Evolutionary conservation across 23 red algal genomes (phyloP), one percentile per base, ranked within the genome.

Genomic region (Gracilaria gracilis): DNA sequence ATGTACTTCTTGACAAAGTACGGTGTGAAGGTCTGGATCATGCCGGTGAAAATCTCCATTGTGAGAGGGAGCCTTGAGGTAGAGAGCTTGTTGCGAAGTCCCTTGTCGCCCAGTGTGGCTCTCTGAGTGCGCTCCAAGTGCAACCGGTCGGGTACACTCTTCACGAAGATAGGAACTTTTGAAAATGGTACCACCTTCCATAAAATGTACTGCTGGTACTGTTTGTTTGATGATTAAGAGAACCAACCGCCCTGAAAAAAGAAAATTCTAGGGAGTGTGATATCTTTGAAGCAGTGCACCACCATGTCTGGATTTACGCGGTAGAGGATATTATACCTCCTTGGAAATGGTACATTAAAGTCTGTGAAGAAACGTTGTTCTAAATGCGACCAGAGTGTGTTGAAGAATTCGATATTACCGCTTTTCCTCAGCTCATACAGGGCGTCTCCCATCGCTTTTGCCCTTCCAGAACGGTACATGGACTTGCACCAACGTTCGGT

Each of bases 321-420:
- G 36, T 78, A 78, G 8, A 78, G 37, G 36, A 78, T 48, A 31
- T 78, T 78, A 35, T 51, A 78, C 73, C 73, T 48, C 9, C 42
- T 16, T 47, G 73, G 73, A 15, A 44, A 35, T 27, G 24, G 4
- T 13, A 12, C 2, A 1, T 46, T 25, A 47, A 44, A 35, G 36
- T 35, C 17, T 4, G 42, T 51, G 28, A 78, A 78, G 36, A 36
- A 78, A 0, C 25, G 28, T 53, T 2, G 35, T 0, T 78, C 73
- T 17, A 58, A 20, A 19, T 58, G 5, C 2, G 54, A 58, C 2
- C 54, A 15, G 2, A 3, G 6, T 15, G 23, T 19, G 19, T 58
- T 3, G 16, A 58, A 58, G 6, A 13, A 2, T 58, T 58, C 54
- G 5, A 58, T 58, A 4, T 4, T 58, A 7, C 7, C 19, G 16